Evolutionary conservation across 2,329 filamentous ascomycete species (phyloP), one percentile per base, ranked within the genome.

Genomic region (Waltergamsia citrina): DNA sequence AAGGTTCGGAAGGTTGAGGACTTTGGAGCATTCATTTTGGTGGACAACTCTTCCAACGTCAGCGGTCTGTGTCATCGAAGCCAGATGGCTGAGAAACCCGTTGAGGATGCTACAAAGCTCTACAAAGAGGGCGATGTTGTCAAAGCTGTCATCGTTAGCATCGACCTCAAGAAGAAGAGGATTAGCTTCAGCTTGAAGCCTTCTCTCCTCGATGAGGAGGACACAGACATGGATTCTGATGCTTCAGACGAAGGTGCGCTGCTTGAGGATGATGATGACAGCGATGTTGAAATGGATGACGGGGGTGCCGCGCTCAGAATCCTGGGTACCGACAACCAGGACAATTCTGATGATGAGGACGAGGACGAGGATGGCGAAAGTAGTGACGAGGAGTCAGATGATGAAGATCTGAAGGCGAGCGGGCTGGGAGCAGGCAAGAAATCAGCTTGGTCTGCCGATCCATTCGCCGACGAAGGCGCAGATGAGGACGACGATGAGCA

Each of bases 1-100:
- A 94, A 85, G 52, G 77, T 98, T 36, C 81, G 88, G 47, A 94
- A 93, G 58, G 87, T 96, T 3, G 85, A 94, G 50, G 84, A 94
- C 21, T 98, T 88, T 53, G 92, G 92, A 43, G 90, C 90, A 5
- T 98, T 98, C 55, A 83, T 98, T 46, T 75, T 93, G 28, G 67
- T 98, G 15, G 86, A 95, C 54, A 78, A 82, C 39, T 93, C 88
- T 5, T 70, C 75, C 36, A 94, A 94, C 45, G 77, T 98, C 41
- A 94, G 90, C 46, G 92, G 92, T 41, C 71, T 98, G 8, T 96
- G 90, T 55, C 92, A 98, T 56, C 77, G 84, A 41, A 90, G 79
- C 42, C 81, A 98, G 54, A 87, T 98, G 71, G 88, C 92, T 0
- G 86, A 94, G 44, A 79, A 81, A 46, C 63, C 71, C 5, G 78